Evolutionary conservation across 2,329 filamentous ascomycete genomes (phyloP).

Genomic region (Chaetothyriales sp.): DNA sequence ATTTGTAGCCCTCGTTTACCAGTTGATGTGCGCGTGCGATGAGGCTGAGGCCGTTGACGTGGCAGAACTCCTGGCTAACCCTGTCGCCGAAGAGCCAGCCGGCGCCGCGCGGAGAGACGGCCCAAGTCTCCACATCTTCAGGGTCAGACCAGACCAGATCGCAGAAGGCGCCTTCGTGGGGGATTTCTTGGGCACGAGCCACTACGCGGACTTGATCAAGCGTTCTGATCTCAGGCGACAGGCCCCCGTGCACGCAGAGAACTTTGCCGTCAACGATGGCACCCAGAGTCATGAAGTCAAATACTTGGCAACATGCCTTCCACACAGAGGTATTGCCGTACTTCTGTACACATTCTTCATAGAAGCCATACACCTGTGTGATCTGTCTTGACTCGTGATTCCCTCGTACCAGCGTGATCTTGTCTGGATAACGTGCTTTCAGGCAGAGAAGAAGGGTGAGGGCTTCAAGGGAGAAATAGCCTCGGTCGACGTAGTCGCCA

Average conservation of each 20-base stretch:
- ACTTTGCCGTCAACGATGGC: conserved; percentile 63
- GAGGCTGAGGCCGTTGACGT: conserved; percentile 58
- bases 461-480: conserved; percentile 61
- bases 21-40: conserved; percentile 63
- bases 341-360: conserved; percentile 64
- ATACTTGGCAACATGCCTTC: conserved; percentile 68
- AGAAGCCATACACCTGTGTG: conserved; percentile 66
- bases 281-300: conserved; percentile 62
- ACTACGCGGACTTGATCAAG: conserved; percentile 63
- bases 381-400: conserved; percentile 68
- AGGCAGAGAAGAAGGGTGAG: conserved; percentile 46
- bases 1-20: conserved; percentile 71
- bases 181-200: conserved; percentile 61
- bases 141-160: conserved; percentile 66
- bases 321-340: conserved; percentile 66
- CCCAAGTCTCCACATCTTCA: conserved; percentile 58
- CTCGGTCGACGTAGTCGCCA: conserved; percentile 61
- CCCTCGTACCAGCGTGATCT: conserved; percentile 58
- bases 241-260: conserved; percentile 57
- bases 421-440: conserved; percentile 48
- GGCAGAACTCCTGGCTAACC: conserved; percentile 62
- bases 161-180: conserved; percentile 64
- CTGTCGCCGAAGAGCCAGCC: conserved; percentile 58
- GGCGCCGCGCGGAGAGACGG: conserved; percentile 53
- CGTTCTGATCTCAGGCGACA: conserved; percentile 60